phyloP scores from a whole-genome alignment of 108 stramenopile species.

The Seminavis robusta region DNA sequence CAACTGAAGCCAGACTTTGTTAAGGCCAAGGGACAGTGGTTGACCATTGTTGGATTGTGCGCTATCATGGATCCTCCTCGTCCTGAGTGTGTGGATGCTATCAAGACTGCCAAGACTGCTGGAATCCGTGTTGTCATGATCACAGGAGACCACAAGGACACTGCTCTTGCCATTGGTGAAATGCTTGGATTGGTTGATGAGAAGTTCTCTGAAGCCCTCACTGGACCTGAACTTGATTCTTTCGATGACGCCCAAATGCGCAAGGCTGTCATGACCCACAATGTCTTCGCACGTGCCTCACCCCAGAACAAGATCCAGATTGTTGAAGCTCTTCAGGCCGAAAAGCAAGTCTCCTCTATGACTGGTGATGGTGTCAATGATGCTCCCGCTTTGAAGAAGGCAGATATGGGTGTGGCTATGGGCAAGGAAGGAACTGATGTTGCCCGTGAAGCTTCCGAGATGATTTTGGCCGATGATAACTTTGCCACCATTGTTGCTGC shows the following conservation, averaged over 20 bases:
- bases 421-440: constrained; percentile 97
- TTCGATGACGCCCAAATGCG: constrained; percentile 67
- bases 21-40: constrained; percentile 47
- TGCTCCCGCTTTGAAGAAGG: constrained; percentile 95
- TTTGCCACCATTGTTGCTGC: constrained; percentile 90
- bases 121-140: constrained; percentile 96
- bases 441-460: constrained; percentile 94
- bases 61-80: constrained; percentile 95
- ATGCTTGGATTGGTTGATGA: constrained; percentile 77
- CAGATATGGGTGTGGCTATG: constrained; percentile 99
- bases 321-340: constrained; percentile 87
- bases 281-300: constrained; percentile 90
- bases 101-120: constrained; percentile 79
- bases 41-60: constrained; percentile 87
- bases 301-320: constrained; percentile 76
- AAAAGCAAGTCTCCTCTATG: constrained; percentile 87
- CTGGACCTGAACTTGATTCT: constrained; percentile 76
- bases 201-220: constrained; percentile 54
- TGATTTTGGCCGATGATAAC: constrained; percentile 97
- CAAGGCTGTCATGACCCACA: constrained; percentile 55
- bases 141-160: constrained; percentile 94
- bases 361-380: constrained; percentile 99
- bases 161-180: constrained; percentile 66
- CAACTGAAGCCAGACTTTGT: constrained; percentile 67
- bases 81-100: constrained; percentile 82